Percentiles rank a stretch among this genome's conserved stretches.
Conservation (phyloP, 2,329 filamentous ascomycete genomes). For the Botrytis cinerea region DNA sequence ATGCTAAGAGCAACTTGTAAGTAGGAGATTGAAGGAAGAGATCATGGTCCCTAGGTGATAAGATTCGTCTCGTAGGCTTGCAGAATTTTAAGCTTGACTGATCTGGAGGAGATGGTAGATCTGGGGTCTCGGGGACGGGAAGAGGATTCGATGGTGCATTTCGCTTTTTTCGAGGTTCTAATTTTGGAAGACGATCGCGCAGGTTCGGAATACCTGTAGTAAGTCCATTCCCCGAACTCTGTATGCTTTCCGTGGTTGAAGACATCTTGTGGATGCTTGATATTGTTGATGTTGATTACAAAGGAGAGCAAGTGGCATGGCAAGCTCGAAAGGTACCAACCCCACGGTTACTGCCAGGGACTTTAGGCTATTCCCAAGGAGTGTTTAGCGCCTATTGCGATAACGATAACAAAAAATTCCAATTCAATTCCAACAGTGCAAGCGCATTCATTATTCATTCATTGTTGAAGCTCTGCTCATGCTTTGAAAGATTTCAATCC, state of each 20-base stretch:
- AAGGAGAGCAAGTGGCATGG: not conserved
- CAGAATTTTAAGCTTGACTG: slow-evolving; percentile 61
- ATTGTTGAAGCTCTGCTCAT: not conserved
- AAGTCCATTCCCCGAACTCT: slow-evolving; percentile 17
- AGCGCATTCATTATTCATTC: too few species aligned
- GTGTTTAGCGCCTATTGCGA: slow-evolving; percentile 20
- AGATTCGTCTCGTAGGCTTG: slow-evolving; percentile 73
- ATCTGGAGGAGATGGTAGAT: slow-evolving; percentile 68
- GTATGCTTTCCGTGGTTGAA: slow-evolving; percentile 31
- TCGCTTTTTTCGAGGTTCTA: slow-evolving; percentile 64
- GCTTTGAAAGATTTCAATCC: slow-evolving; percentile 15
- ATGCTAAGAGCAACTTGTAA: slow-evolving; percentile 74
- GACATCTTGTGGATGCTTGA: slow-evolving; percentile 34
- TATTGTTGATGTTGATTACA: slow-evolving; percentile 14
- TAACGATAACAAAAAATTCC: slow-evolving; percentile 24
- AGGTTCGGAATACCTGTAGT: slow-evolving; percentile 48
- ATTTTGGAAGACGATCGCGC: slow-evolving; percentile 63
- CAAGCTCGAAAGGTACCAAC: not conserved
- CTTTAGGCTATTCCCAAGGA: slow-evolving; percentile 10
- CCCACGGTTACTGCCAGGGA: slow-evolving; percentile 10
- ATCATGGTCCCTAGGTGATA: slow-evolving; percentile 78
- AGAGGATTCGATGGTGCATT: slow-evolving; percentile 53
- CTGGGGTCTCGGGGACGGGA: slow-evolving; percentile 74
- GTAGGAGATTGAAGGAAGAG: slow-evolving; percentile 78
- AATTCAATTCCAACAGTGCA: not conserved